phyloP scores from a whole-genome alignment of 2,329 filamentous ascomycete species.

The Diplodia corticola region DNA sequence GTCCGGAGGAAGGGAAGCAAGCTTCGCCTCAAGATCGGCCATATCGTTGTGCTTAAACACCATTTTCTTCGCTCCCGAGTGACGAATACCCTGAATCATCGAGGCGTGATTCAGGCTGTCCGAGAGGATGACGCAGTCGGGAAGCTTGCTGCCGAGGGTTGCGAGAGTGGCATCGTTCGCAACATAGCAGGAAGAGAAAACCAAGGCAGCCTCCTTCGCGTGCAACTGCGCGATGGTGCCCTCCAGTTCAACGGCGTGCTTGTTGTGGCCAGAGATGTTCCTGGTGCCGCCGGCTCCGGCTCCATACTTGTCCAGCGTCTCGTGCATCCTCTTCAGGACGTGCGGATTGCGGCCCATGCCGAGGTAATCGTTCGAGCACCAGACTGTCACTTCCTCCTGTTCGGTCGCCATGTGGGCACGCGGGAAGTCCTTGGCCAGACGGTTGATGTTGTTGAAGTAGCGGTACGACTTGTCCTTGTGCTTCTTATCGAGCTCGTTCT shows the following conservation, averaged over 20 bases:
- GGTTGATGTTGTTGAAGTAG: conserved; percentile 99
- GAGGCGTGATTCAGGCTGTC: conserved; percentile 97
- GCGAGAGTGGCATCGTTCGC: conserved; percentile 97
- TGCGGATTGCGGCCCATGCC: conserved; percentile 92
- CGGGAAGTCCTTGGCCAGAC: conserved; percentile 92
- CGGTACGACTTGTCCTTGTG: conserved; percentile 99
- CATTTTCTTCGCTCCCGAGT: conserved; percentile 94
- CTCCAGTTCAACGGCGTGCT: conserved; percentile 86
- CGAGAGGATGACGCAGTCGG: conserved; percentile 95
- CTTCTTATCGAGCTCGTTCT: conserved; percentile 90
- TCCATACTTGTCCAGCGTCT: conserved; percentile 91
- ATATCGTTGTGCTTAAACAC: conserved; percentile 99
- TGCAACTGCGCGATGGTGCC: conserved; percentile 81
- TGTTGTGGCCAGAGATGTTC: conserved; percentile 97
- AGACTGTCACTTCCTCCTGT: conserved; percentile 89
- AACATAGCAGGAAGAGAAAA: conserved; percentile 97
- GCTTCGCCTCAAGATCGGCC: conserved; percentile 86
- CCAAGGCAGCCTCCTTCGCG: conserved; percentile 85
- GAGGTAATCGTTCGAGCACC: conserved; percentile 99
- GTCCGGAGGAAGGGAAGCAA: conserved; percentile 80
- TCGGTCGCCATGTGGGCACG: conserved; percentile 84
- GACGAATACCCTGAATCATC: conserved; percentile 98
- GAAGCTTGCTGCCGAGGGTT: conserved; percentile 94
- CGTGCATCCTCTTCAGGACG: conserved; percentile 89
- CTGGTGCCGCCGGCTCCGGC: conserved; percentile 92